Percentiles rank a stretch among this genome's conserved stretches.
Evolutionary conservation across 2,329 filamentous ascomycete species (phyloP).

Genomic region (Scedosporium aurantiacum): DNA sequence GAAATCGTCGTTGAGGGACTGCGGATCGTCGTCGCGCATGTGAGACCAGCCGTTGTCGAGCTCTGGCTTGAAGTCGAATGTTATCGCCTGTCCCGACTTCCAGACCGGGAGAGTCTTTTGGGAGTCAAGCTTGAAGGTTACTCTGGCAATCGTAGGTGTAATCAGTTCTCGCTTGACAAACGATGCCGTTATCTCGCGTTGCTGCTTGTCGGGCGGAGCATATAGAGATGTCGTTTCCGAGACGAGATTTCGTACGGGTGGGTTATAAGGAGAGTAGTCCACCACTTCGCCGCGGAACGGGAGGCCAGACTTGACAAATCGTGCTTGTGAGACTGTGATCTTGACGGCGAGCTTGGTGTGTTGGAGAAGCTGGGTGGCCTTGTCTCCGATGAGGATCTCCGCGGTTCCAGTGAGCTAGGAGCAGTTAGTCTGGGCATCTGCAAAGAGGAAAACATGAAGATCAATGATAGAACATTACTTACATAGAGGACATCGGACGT

Average conservation of each 20-base stretch:
- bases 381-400: conserved; percentile 52
- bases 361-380: conserved; percentile 52
- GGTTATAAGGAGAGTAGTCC: conserved; percentile 68
- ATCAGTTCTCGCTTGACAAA: conserved; percentile 48
- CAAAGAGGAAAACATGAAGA: too few relatives aligned
- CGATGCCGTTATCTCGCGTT: conserved; percentile 30
- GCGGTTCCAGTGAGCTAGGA: conserved; percentile 50
- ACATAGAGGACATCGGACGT: conserved; percentile 61
- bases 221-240: conserved; percentile 35
- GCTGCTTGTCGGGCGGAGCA: neutral
- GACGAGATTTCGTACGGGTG: conserved; percentile 53
- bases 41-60: conserved; percentile 67
- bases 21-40: conserved; percentile 73
- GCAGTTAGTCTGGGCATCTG: neutral
- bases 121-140: conserved; percentile 34
- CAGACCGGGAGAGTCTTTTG: conserved; percentile 28
- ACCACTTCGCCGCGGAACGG: conserved; percentile 52
- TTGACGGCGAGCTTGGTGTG: conserved; percentile 63
- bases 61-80: conserved; percentile 54
- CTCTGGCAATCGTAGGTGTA: conserved; percentile 56
- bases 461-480: neutral
- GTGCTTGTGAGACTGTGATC: conserved; percentile 48
- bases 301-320: conserved; percentile 54
- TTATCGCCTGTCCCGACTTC: conserved; percentile 60
- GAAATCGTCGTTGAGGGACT: conserved; percentile 73